phyloP scores from a whole-genome alignment of 2,329 filamentous ascomycete species.

The Penicillium sp. region DNA sequence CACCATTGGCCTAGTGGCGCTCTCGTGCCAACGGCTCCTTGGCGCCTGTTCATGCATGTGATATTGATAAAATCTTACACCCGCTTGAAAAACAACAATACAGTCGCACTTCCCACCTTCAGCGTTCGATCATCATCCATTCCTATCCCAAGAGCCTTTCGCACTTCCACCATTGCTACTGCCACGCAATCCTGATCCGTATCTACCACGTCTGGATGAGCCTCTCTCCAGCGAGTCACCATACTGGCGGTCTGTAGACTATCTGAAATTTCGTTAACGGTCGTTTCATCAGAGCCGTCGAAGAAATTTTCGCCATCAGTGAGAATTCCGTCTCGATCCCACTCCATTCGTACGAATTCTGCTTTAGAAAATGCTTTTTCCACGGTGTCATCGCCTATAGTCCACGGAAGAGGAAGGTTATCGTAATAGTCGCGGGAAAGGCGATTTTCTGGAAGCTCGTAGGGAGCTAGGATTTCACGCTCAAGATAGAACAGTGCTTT shows the following conservation, averaged over 20 bases:
- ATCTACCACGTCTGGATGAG: constrained; percentile 37
- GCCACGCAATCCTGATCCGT: constrained; percentile 37
- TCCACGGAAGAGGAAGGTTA: constrained; percentile 54
- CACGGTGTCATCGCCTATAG: constrained; percentile 21
- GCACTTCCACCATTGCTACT: constrained; percentile 7
- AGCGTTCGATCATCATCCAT: neutral
- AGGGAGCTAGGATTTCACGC: constrained; percentile 38
- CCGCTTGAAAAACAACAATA: constrained; percentile 14
- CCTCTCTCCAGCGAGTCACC: constrained; percentile 46
- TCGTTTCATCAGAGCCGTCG: constrained; percentile 15
- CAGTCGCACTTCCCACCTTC: constrained; percentile 4
- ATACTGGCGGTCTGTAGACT: constrained; percentile 39
- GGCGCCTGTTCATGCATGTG: no score
- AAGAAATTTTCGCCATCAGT: constrained; percentile 33
- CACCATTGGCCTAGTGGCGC: neutral
- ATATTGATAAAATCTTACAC: constrained; percentile 8
- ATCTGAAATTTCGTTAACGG: constrained; percentile 23
- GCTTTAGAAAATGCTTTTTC: constrained; percentile 41
- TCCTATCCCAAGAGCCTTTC: constrained; percentile 1
- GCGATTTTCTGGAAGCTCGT: constrained; percentile 45
- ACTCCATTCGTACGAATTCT: constrained; percentile 46
- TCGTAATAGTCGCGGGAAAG: constrained; percentile 45
- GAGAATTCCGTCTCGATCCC: constrained; percentile 34
- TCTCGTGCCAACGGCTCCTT: neutral
- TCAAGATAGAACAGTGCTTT: constrained; percentile 42